phyloP scores from a whole-genome alignment of 2,329 filamentous ascomycete genomes.

The Exophiala dermatitidis region DNA sequence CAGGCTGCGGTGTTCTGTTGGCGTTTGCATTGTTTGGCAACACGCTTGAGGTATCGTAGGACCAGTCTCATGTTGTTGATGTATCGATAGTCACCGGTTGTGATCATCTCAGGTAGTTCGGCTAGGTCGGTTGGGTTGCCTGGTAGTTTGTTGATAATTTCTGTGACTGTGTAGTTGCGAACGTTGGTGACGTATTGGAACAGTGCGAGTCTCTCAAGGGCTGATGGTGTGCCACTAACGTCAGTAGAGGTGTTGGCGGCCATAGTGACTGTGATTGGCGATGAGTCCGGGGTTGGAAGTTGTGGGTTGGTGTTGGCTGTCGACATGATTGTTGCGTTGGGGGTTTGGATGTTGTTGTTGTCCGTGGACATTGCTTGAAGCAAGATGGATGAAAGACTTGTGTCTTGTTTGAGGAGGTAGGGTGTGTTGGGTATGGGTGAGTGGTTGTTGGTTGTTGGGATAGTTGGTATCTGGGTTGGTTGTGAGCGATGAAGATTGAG shows the following conservation, averaged over 20 bases:
- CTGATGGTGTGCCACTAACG: no score
- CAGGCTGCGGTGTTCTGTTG: neutral
- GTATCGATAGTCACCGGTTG: neutral
- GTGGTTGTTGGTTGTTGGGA: neutral
- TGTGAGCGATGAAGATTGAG: neutral
- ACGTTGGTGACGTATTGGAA: neutral
- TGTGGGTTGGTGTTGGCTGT: no score
- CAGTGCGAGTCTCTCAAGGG: neutral
- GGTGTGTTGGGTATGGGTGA: no score
- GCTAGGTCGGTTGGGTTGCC: neutral
- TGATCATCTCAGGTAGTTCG: neutral
- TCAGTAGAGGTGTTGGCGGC: no score
- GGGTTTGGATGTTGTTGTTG: no score
- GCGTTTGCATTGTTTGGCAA: slow-evolving; percentile 7
- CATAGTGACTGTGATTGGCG: no score
- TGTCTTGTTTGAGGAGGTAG: no score
- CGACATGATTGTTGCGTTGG: no score
- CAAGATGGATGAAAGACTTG: no score
- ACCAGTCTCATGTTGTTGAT: slow-evolving; percentile 2
- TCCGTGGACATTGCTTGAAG: no score
- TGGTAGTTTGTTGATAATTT: neutral
- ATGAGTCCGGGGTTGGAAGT: no score
- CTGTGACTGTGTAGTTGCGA: neutral
- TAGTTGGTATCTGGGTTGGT: neutral
- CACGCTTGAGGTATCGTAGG: slow-evolving; percentile 7